Base-by-base conservation (phyloP, 441 rosid species). In the Populus trichocarpa region DNA sequence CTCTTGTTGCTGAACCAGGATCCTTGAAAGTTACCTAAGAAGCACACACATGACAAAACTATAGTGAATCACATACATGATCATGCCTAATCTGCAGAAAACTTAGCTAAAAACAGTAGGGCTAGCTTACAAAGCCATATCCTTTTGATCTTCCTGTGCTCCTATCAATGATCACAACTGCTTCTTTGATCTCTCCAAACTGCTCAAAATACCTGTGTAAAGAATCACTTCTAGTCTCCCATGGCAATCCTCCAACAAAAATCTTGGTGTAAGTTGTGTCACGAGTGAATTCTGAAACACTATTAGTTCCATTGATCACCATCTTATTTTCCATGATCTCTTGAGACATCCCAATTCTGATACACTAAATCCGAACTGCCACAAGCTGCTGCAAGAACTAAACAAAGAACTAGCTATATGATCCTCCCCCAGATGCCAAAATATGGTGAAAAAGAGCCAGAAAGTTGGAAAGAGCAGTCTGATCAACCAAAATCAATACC, bases 221-320 rank as follows among this genome's bases (percentile, higher is more conserved):
- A 40, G 91, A 83, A 28, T 91, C 90, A 42, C 82, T 86, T 14
- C 85, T 87, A 7, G 92, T 91, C 83, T 90, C 92, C 93, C 96
- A 91, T 28, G 93, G 91, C 72, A 91, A 79, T 12, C 96, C 96
- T 79, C 93, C 96, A 57, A 91, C 96, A 70, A 91, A 91, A 70
- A 91, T 82, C 84, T 91, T 91, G 68, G 90, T 87, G 83, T 83
- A 85, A 9, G 90, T 86, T 16, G 91, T 88, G 77, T 87, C 92
- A 69, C 4, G 63, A 18, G 63, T 57, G 63, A 57, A 20, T 30
- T 20, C 63, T 57, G 23, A 20, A 57, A 57, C 63, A 20, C 63
- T 57, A 20, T 6, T 57, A 20, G 63, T 57, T 57, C 22, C 63
- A 57, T 57, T 57, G 22, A 57, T 20, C 22, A 57, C 63, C 63